Conservation (phyloP, 192 early-diverging fungal species). For the Coemansia reversa region DNA sequence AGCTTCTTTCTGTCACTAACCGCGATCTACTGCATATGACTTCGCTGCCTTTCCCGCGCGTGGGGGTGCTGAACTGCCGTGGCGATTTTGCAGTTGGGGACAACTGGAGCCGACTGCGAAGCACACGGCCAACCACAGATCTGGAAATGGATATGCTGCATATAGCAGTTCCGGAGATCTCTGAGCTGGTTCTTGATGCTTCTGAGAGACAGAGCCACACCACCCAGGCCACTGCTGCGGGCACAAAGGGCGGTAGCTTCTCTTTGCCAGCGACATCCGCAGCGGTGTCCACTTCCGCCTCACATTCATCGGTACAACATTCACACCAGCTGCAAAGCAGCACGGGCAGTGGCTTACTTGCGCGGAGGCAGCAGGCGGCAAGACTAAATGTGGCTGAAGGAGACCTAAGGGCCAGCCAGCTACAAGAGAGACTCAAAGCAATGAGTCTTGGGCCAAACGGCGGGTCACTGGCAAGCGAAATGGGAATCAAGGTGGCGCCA, state of each 20-base stretch:
- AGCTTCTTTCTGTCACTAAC: slow-evolving; percentile 22
- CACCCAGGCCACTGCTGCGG: slow-evolving; percentile 8
- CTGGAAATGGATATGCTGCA: slow-evolving; percentile 32
- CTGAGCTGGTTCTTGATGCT: slow-evolving; percentile 24
- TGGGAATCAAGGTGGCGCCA: slow-evolving; percentile 6
- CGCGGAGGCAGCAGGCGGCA: slow-evolving; percentile 13
- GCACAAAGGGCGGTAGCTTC: background rate
- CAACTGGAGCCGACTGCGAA: slow-evolving; percentile 45
- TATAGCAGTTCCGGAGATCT: slow-evolving; percentile 29
- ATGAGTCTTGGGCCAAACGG: background rate
- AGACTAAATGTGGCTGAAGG: slow-evolving; percentile 5
- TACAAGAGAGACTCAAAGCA: background rate
- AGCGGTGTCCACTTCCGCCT: slow-evolving; percentile 8
- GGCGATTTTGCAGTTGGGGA: slow-evolving; percentile 38
- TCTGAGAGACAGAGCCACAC: slow-evolving; percentile 11
- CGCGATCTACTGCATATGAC: slow-evolving; percentile 14
- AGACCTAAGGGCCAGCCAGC: slow-evolving; percentile 9
- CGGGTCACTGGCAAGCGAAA: background rate
- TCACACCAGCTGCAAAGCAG: slow-evolving; percentile 3
- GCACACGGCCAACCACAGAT: slow-evolving; percentile 15
- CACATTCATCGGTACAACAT: slow-evolving; percentile 13
- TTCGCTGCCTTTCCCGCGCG: slow-evolving; percentile 19
- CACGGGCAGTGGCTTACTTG: slow-evolving; percentile 7
- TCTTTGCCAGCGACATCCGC: slow-evolving; percentile 10
- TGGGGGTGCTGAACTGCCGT: slow-evolving; percentile 29